Evolutionary conservation across 495 filamentous ascomycete genomes (phyloP), one percentile per base, ranked within the genome.

Genomic region (Penicillium waksmanii): DNA sequence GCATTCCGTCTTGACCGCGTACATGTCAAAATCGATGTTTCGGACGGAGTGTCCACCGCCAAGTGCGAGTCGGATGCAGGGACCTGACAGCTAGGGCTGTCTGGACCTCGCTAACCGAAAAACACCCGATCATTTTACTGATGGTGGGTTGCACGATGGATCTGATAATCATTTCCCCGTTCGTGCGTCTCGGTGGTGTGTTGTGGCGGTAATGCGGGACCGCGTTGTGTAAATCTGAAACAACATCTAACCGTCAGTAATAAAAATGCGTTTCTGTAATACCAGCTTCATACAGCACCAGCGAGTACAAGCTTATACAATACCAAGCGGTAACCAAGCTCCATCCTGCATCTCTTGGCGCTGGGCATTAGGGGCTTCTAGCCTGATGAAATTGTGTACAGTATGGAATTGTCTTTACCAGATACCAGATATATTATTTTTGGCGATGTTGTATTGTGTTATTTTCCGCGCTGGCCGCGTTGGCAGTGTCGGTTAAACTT

Each of bases 261-360:
- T 9, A 6, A 44, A 19, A n/a, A 1, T 27, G 12, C 31, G 10
- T 48, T 27, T 27, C 23, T 12, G 46, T 48, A 48, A 48, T 48
- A 48, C 46, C 19, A 1, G 5, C 19, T 12, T 23, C 15, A 25
- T 5, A n/a, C 46, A 48, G 21, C 18, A 9, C 15, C 12, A 27
- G 46, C 19, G 46, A 48, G 46, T 48, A 48, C 46, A 48, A 48
- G 46, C 46, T 48, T 48, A 48, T 48, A 48, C 46, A 48, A 44
- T 21, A 44, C 42, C 42, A 44, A 48, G 46, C 46, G 23, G 23
- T n/a, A n/a, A 44, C 42, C 42, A 44, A 48, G 46, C 46, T 25
- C 46, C 46, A 48, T 27, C 46, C 15, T 48, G 6, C 18, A 27
- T 23, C 46, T 31, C 11, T 48, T 19, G 21, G 18, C 11, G 11